phyloP scores from a whole-genome alignment of 208 protist genomes.

The Trypanosoma melophagium region DNA sequence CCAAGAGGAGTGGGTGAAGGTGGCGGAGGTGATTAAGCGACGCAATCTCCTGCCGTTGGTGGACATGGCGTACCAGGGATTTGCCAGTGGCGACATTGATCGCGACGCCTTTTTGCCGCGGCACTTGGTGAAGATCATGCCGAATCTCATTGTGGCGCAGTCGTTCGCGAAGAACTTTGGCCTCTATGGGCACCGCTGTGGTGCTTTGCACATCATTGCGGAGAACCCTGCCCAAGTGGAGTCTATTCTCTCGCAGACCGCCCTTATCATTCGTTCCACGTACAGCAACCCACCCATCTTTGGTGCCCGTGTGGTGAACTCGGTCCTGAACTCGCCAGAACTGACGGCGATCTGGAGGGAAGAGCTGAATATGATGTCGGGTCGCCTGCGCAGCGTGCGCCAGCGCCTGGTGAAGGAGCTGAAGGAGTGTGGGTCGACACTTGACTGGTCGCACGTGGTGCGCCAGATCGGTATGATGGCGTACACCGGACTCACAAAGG shows the following conservation, averaged over 20 bases:
- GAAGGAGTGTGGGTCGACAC: slow-evolving; percentile 46
- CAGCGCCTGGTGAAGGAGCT: slow-evolving; percentile 66
- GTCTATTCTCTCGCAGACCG: slow-evolving; percentile 91
- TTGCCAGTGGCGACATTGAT: slow-evolving; percentile 94
- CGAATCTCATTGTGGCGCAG: slow-evolving; percentile 88
- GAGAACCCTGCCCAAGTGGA: slow-evolving; percentile 47
- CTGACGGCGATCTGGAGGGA: slow-evolving; percentile 78
- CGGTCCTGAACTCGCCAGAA: slow-evolving; percentile 76
- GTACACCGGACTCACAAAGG: slow-evolving; percentile 89
- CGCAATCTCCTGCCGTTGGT: slow-evolving; percentile 89
- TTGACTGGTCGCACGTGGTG: slow-evolving; percentile 92
- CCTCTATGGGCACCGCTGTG: slow-evolving; percentile 96
- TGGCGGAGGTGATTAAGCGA: slow-evolving; percentile 77
- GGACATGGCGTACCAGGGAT: slow-evolving; percentile 96
- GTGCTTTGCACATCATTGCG: slow-evolving; percentile 86
- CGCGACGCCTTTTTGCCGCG: slow-evolving; percentile 84
- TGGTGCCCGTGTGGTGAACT: slow-evolving; percentile 91
- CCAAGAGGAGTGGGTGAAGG: slow-evolving; percentile 88
- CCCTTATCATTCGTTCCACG: slow-evolving; percentile 89
- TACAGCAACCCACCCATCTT: slow-evolving; percentile 96
- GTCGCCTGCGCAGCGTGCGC: slow-evolving; percentile 68
- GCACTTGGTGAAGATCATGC: slow-evolving; percentile 49
- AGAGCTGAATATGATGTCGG: slow-evolving; percentile 90
- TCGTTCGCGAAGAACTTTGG: slow-evolving; percentile 98
- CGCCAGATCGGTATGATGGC: slow-evolving; percentile 97